Evolutionary conservation across 306 rosid species (phyloP).

Genomic region (Carpinus fangiana): DNA sequence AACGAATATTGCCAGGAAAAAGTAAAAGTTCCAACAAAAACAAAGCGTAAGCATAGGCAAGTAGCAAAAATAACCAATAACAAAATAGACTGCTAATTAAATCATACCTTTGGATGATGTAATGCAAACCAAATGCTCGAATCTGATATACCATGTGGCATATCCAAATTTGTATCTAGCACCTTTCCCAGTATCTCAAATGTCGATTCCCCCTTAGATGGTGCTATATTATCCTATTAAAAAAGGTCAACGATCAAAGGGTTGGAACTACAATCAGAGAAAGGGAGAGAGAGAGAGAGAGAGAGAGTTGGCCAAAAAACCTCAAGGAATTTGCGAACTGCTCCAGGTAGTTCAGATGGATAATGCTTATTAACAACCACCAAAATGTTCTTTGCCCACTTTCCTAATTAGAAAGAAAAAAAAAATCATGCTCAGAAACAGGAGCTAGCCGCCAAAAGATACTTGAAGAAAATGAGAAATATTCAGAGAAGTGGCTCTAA

Average conservation of each 20-base stretch:
- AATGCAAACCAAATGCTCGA: constrained; percentile 78
- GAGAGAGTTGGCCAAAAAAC: constrained; percentile 32
- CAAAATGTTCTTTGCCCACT: constrained; percentile 68
- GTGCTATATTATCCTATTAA: constrained; percentile 51
- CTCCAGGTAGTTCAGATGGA: constrained; percentile 75
- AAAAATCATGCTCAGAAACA: constrained; percentile 28
- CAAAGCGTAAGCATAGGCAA: constrained; percentile 18
- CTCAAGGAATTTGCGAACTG: constrained; percentile 72
- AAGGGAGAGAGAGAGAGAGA: background rate
- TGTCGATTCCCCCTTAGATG: constrained; percentile 49
- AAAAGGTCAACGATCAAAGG: constrained; percentile 28
- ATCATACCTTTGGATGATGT: constrained; percentile 80
- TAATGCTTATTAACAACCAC: constrained; percentile 55
- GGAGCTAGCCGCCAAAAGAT: constrained; percentile 12
- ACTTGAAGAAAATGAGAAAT: background rate
- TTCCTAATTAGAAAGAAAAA: constrained; percentile 50
- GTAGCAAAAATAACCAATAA: constrained; percentile 15
- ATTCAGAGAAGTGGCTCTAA: background rate
- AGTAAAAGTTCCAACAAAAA: constrained; percentile 16
- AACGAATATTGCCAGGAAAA: constrained; percentile 1
- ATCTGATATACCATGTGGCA: constrained; percentile 48
- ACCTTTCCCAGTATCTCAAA: constrained; percentile 57
- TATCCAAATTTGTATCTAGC: constrained; percentile 64
- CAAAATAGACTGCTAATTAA: background rate
- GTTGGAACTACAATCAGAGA: constrained; percentile 12